Evolutionary conservation across 1,139 yeast species (phyloP).

Genomic region (Yamadazyma songkhlaensis): DNA sequence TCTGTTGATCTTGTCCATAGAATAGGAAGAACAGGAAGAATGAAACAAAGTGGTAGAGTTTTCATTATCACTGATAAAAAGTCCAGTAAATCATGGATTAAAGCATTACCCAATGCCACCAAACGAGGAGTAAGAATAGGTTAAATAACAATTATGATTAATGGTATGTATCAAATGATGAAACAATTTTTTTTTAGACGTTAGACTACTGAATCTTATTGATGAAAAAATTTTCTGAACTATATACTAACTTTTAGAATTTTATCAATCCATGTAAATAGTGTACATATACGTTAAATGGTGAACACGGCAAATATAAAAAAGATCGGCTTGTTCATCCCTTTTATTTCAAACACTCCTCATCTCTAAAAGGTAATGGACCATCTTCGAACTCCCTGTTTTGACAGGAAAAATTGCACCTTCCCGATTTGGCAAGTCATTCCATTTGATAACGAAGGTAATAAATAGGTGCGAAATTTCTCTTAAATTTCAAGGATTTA

Average conservation of each 20-base stretch:
- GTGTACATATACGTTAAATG: not conserved
- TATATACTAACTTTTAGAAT: conserved; percentile 8
- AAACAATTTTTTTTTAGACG: conserved; percentile 21
- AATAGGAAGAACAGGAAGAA: conserved; percentile 92
- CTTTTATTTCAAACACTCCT: too few relatives aligned
- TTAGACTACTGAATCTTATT: conserved; percentile 17
- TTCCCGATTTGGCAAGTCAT: conserved; percentile 5
- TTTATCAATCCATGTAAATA: not conserved
- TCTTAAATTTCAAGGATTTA: not conserved
- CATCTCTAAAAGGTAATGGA: too few relatives aligned
- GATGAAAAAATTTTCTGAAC: conserved; percentile 9
- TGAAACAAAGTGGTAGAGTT: conserved; percentile 86
- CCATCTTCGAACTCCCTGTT: too few relatives aligned
- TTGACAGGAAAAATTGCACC: not conserved
- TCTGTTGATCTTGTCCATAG: conserved; percentile 88
- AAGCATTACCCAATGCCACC: conserved; percentile 73
- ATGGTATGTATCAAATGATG: conserved; percentile 24
- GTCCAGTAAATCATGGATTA: conserved; percentile 74
- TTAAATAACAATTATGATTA: conserved; percentile 12
- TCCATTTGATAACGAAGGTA: conserved; percentile 1
- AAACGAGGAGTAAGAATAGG: conserved; percentile 49
- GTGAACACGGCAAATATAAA: not conserved
- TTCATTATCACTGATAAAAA: conserved; percentile 67
- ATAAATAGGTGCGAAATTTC: not conserved
- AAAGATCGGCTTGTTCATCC: too few relatives aligned